Evolutionary conservation across 2,329 filamentous ascomycete genomes (phyloP).

Genomic region (Tolypocladium nubicola): DNA sequence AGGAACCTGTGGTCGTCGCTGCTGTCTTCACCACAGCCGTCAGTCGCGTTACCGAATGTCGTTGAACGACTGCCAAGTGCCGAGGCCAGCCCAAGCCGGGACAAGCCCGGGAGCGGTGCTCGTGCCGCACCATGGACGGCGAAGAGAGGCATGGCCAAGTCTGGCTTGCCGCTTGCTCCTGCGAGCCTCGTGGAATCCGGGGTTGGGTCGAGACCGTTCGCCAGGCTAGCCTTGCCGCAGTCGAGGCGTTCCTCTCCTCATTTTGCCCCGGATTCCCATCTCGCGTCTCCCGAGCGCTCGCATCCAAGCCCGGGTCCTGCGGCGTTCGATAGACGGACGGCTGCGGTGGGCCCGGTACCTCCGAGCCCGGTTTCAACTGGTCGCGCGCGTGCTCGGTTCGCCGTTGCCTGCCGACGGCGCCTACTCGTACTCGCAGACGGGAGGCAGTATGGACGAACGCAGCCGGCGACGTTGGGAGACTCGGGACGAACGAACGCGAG

Average conservation of each 20-base stretch:
- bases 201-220: neutral
- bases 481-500: neutral
- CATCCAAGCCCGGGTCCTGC: neutral
- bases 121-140: neutral
- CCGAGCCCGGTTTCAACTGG: neutral
- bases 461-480: neutral
- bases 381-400: neutral
- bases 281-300: neutral
- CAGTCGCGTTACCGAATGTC: neutral
- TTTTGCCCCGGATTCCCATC: neutral
- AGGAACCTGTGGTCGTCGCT: neutral
- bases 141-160: neutral
- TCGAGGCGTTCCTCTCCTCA: neutral
- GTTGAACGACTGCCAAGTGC: neutral
- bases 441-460: neutral
- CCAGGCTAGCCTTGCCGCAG: neutral
- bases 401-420: too few species aligned
- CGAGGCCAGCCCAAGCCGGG: neutral
- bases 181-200: neutral
- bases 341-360: neutral
- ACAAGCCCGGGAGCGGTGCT: neutral
- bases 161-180: neutral
- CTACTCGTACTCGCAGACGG: too few species aligned
- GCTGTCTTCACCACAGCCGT: neutral
- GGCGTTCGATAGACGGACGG: neutral